A percentile compares a stretch with the other conserved stretches of the same genome.
Evolutionary conservation across 495 filamentous ascomycete species (phyloP).

Genomic region (Lasiosphaeria hispida): DNA sequence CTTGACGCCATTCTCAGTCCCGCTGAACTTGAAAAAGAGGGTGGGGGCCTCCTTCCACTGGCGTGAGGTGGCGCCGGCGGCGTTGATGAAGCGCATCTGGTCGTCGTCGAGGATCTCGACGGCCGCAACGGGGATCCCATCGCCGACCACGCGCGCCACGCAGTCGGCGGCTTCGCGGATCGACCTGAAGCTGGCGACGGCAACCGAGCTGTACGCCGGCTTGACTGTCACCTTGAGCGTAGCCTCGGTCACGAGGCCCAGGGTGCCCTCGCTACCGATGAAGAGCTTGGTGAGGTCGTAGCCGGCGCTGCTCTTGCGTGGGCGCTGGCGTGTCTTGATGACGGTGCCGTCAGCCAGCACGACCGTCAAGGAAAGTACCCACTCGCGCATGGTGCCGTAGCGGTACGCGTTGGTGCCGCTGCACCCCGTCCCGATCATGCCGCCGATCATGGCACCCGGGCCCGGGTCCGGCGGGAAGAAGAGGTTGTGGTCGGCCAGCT

Average conservation of each 20-base stretch:
- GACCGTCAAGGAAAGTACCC: constrained; percentile 87
- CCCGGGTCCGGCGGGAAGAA: constrained; percentile 87
- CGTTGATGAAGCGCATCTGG: constrained; percentile 91
- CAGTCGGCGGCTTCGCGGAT: constrained; percentile 79
- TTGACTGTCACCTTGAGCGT: constrained; percentile 80
- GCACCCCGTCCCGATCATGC: constrained; percentile 95
- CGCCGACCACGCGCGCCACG: constrained; percentile 73
- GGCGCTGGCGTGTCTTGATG: constrained; percentile 80
- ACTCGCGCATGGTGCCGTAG: constrained; percentile 96
- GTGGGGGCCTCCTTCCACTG: constrained; percentile 78
- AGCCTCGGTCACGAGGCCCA: constrained; percentile 73
- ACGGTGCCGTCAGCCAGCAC: constrained; percentile 89
- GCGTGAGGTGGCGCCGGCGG: constrained; percentile 66
- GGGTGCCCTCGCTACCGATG: constrained; percentile 74
- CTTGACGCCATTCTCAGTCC: constrained; percentile 70
- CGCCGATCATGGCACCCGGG: constrained; percentile 84
- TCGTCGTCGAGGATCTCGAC: constrained; percentile 93
- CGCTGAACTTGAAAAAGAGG: constrained; percentile 92
- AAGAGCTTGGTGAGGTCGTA: constrained; percentile 84
- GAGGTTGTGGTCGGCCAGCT: constrained; percentile 61
- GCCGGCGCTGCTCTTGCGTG: constrained; percentile 77
- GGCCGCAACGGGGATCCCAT: constrained; percentile 80
- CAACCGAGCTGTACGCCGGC: constrained; percentile 76
- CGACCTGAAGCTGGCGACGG: constrained; percentile 74
- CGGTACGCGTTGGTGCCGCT: constrained; percentile 90